Evolutionary conservation across 495 filamentous ascomycete genomes (phyloP).

Genomic region (Articulospora tetracladia): DNA sequence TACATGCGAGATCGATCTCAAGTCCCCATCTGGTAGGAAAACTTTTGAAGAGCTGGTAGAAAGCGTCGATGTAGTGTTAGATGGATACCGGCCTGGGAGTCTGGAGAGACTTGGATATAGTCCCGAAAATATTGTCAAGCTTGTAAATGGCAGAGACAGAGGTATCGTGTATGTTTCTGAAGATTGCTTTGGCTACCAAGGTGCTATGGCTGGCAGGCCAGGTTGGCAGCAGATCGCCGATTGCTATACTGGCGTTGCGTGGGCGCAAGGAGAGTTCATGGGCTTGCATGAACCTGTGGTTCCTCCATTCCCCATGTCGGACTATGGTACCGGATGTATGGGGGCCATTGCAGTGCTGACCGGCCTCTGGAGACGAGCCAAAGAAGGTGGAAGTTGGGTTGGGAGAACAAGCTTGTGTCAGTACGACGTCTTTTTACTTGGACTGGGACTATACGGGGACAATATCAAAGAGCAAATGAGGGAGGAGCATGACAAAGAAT

Average conservation of each 20-base stretch:
- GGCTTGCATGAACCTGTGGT: conserved; percentile 65
- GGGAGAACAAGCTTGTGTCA: conserved; percentile 61
- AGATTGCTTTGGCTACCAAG: conserved; percentile 63
- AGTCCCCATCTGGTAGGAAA: conserved; percentile 43
- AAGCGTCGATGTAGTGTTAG: conserved; percentile 57
- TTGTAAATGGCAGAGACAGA: conserved; percentile 51
- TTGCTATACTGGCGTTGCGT: conserved; percentile 60
- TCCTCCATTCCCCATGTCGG: conserved; percentile 77
- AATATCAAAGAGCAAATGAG: conserved; percentile 54
- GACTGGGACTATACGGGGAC: conserved; percentile 54
- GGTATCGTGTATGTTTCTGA: conserved; percentile 68
- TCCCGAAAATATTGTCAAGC: conserved; percentile 41
- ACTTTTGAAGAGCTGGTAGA: conserved; percentile 53
- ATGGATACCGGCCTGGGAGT: conserved; percentile 66
- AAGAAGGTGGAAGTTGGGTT: conserved; percentile 59
- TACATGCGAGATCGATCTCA: conserved; percentile 48
- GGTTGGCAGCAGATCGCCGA: conserved; percentile 62
- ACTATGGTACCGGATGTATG: conserved; percentile 70
- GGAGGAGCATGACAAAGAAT: conserved; percentile 47
- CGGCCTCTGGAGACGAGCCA: conserved; percentile 59
- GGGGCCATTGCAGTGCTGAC: conserved; percentile 60
- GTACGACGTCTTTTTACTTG: conserved; percentile 66
- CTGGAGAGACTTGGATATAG: conserved; percentile 64
- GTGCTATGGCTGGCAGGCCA: conserved; percentile 44
- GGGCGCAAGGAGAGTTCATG: conserved; percentile 71